Conservation (phyloP, 768 basidiomycete genomes). For the Hericium erinaceus region DNA sequence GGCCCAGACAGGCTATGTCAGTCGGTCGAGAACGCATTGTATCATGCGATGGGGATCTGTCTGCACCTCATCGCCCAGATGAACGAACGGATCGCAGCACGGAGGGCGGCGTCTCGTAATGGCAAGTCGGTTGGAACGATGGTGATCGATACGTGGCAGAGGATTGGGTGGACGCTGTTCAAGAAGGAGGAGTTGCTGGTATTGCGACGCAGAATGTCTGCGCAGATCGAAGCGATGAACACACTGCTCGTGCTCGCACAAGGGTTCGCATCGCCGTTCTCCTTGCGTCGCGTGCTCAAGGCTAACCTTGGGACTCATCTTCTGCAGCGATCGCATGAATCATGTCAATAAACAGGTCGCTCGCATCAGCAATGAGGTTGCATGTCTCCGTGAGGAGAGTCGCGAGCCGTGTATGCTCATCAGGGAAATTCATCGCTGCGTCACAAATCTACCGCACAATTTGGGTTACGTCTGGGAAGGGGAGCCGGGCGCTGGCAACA, state of each 20-base stretch:
- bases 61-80: too few relatives aligned
- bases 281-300: not conserved
- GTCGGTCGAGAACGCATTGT: too few relatives aligned
- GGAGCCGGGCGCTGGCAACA: not conserved
- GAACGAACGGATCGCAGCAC: too few relatives aligned
- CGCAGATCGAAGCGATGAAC: not conserved
- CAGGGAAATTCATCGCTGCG: not conserved
- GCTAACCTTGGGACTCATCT: too few relatives aligned
- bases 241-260: not conserved
- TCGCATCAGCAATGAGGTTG: too few relatives aligned
- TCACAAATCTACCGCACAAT: not conserved
- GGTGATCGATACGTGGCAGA: not conserved
- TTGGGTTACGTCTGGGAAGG: not conserved
- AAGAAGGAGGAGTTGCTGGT: not conserved
- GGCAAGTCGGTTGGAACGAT: not conserved
- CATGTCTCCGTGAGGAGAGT: not conserved
- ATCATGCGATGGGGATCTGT: too few relatives aligned
- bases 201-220: not conserved
- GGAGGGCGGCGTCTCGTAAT: too few relatives aligned
- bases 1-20: too few relatives aligned
- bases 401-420: not conserved
- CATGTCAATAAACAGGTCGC: too few relatives aligned
- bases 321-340: too few relatives aligned
- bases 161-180: not conserved
- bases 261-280: not conserved